Conservation (phyloP, 2,329 filamentous ascomycete species). For the Didymella arachidicola region DNA sequence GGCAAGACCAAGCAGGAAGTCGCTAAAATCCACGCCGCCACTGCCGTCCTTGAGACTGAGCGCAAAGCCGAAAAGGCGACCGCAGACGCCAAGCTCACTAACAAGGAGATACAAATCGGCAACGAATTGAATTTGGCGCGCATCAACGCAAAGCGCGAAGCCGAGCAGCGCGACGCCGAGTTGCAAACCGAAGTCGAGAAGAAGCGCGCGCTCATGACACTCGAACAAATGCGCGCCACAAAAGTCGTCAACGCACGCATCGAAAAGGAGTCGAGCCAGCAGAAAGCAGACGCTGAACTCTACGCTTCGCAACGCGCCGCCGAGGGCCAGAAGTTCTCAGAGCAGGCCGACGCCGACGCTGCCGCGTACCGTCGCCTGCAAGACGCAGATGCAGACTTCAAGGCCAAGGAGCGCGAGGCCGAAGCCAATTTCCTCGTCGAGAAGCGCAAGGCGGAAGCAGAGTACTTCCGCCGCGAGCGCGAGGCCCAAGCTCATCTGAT, state of each 20-base stretch:
- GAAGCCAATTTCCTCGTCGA: slow-evolving; percentile 60
- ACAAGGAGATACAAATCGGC: slow-evolving; percentile 74
- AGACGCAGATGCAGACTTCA: slow-evolving; percentile 55
- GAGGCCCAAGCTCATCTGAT: slow-evolving; percentile 68
- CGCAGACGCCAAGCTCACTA: slow-evolving; percentile 78
- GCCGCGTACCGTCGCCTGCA: slow-evolving; percentile 52
- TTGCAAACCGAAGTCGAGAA: slow-evolving; percentile 79
- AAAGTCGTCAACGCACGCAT: slow-evolving; percentile 82
- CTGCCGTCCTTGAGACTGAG: slow-evolving; percentile 83
- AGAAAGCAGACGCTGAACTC: slow-evolving; percentile 67
- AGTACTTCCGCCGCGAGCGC: slow-evolving; percentile 55
- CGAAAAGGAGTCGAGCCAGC: slow-evolving; percentile 70
- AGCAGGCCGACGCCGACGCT: slow-evolving; percentile 67
- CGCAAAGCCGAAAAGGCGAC: slow-evolving; percentile 81
- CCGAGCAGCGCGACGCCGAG: slow-evolving; percentile 80
- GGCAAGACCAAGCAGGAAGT: slow-evolving; percentile 86
- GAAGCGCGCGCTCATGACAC: slow-evolving; percentile 72
- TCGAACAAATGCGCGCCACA: slow-evolving; percentile 62
- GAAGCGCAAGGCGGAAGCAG: slow-evolving; percentile 53
- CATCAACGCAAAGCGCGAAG: slow-evolving; percentile 74
- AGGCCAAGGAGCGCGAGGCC: slow-evolving; percentile 53
- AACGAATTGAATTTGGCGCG: slow-evolving; percentile 78
- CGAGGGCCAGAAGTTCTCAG: slow-evolving; percentile 63
- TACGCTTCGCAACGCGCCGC: slow-evolving; percentile 62
- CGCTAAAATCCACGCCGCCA: slow-evolving; percentile 86